Evolutionary conservation across 2,329 filamentous ascomycete species (phyloP), one percentile per base, ranked within the genome.

Genomic region (Curvularia eragrostidis): DNA sequence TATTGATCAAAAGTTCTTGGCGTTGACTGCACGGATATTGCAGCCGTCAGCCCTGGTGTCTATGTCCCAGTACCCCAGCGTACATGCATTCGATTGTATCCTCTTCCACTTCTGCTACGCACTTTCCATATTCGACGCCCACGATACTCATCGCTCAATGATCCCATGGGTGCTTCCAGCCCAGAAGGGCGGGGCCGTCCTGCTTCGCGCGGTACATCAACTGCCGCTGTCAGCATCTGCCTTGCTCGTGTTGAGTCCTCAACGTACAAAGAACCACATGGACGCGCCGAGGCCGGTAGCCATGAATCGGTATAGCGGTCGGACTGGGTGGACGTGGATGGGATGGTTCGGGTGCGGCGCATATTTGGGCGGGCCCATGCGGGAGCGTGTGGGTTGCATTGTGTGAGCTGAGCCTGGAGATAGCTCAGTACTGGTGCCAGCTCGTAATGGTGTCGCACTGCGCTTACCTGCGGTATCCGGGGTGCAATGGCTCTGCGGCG

Each of bases 181-280:
- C 95, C 71, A 99, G 77, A 64, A 98, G 82, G 53, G 88, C 94
- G 23, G 94, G 85, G n/a, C 93, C 93, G 74, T 99, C 95, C 83
- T 97, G 90, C 87, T 94, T 96, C 72, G 93, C 92, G 73, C 95
- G 88, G 83, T 97, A 98, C 88, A 97, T 93, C 75, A 97, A 81
- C 93, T 97, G 72, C 36, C 5, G 13, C 26, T 24, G 59, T 76
- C 42, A 77, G 73, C 56, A 10, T 32, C 18, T 7, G 21, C 12
- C n/a, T 44, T n/a, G 18, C 26, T 5, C 28, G 15, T 12, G 19
- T 1, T 18, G 4, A 12, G 13, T 12, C 24, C 9, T 47, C 59
- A 54, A 83, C 90, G 75, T 86, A 98, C 93, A 79, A 95, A 99
- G 82, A 99, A 98, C 95, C 95, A 99, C 95, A 98, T 99, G 81